A percentile compares a stretch with the other conserved stretches of the same genome.
These are phyloP conservation scores for Penstemon eatonii DNA, from an alignment of 257 asterid genomes.

Conservation along the genomic window DNA sequence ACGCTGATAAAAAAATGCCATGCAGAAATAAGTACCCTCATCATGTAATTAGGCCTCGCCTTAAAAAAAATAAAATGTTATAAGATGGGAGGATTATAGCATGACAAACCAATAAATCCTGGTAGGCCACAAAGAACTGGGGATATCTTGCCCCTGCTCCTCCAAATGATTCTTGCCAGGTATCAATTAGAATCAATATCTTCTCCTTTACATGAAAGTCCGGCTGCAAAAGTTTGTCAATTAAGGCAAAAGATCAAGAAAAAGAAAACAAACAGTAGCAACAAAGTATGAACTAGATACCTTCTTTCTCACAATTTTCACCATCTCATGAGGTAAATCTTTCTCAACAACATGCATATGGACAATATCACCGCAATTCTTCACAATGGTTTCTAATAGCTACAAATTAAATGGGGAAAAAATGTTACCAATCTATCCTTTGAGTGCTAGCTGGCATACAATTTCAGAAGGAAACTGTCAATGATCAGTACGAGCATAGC, in stretches of 20 bases:
- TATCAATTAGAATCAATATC: constrained; percentile 89
- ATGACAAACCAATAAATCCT: constrained; percentile 80
- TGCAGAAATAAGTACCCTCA: constrained; percentile 21
- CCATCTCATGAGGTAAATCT: constrained; percentile 73
- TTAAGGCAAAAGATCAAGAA: constrained; percentile 16
- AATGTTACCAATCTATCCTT: too few species aligned
- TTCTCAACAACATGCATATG: constrained; percentile 77
- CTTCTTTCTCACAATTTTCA: constrained; percentile 67
- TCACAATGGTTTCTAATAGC: constrained; percentile 75
- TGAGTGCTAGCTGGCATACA: too few species aligned
- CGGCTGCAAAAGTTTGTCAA: constrained; percentile 62
- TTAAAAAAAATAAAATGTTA: constrained; percentile 22
- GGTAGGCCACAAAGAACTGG: constrained; percentile 89
- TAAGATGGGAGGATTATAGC: constrained; percentile 15
- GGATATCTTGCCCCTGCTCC: constrained; percentile 93
- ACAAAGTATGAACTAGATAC: constrained; percentile 26
- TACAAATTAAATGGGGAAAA: constrained; percentile 35
- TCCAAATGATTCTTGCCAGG: constrained; percentile 99
- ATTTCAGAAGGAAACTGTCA: too few species aligned
- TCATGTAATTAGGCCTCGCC: constrained; percentile 18
- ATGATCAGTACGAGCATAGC: too few species aligned
- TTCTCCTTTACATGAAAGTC: constrained; percentile 97
- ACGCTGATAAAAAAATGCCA: constrained; percentile 63
- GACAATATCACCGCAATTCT: constrained; percentile 72
- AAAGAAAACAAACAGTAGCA: not conserved